Base-by-base conservation (phyloP, 345 rosid genomes). In the Lumnitzera littorea region DNA sequence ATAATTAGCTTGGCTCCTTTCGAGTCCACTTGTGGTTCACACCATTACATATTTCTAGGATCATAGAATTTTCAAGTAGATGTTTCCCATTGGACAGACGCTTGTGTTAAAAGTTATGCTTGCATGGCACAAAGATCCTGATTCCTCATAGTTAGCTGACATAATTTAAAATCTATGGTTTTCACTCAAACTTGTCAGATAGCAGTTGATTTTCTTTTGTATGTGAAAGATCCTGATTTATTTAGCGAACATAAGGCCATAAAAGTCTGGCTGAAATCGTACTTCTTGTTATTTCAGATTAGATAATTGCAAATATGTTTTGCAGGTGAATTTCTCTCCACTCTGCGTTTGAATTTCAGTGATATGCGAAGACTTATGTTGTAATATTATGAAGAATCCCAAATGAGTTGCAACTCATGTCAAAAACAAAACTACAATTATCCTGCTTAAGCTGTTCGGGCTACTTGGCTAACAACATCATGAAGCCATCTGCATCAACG, bases 301-400 rank as follows among this genome's bases (percentile, higher is more conserved):
- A 25, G n/a, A 27, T 57, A 23, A 16, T 23, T 25, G 29, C 2
- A 57, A 11, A 13, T 24, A 60, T 46, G 46, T 2, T 29, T 68
- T 77, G 78, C 88, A 89, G 98, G 96, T 74, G 86, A 84, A 41
- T 87, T 92, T 68, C 63, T 92, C 27, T 75, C 94, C 14, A 85
- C 77, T 51, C 68, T 89, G 66, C 80, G 82, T 17, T 67, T 84
- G 13, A 87, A 89, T 80, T 92, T 92, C 82, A 75, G 79, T 16
- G 94, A 89, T 68, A 79, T 89, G 57, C 73, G 68, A 64, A 85
- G 89, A 71, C 96, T 91, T 55, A 81, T 91, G 71, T 78, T 91
- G 48, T 88, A 72, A 79, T 66, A 58, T 65, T 55, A 41, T 15
- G 31, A 20, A 52, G 53, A 55, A 36, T 58, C 15, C 24, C 56